phyloP scores from a whole-genome alignment of 495 filamentous ascomycete genomes.

The Daldinia grandis region DNA sequence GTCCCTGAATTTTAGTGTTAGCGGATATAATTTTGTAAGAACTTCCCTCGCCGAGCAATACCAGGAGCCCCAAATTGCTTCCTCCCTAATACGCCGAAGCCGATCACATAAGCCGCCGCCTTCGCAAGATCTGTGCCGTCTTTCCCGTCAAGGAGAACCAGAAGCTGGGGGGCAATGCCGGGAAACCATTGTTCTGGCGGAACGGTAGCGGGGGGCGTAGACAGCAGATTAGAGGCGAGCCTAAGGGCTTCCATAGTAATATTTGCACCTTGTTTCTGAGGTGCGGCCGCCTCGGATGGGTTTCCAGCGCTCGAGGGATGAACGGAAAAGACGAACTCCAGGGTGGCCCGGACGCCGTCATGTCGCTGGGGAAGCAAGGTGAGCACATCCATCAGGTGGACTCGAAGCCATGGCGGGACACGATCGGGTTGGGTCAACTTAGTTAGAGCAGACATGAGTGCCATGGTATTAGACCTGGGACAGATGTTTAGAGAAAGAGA shows the following conservation, averaged over 20 bases:
- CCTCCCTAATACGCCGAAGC: conserved; percentile 74
- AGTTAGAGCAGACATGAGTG: conserved; percentile 57
- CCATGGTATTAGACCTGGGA: conserved; percentile 53
- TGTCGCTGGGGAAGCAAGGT: conserved; percentile 70
- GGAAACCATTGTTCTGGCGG: conserved; percentile 67
- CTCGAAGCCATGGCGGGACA: conserved; percentile 58
- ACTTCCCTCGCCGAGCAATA: conserved; percentile 37
- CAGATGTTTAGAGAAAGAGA: conserved; percentile 41
- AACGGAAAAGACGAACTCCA: conserved; percentile 74
- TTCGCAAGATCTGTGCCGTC: conserved; percentile 70
- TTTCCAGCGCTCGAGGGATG: conserved; percentile 57
- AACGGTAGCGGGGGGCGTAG: conserved; percentile 67
- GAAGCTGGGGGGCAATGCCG: conserved; percentile 71
- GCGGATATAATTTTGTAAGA: background rate
- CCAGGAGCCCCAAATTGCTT: conserved; percentile 72
- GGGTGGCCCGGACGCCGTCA: conserved; percentile 70
- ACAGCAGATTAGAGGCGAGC: conserved; percentile 69
- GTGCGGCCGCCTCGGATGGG: conserved; percentile 48
- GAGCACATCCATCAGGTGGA: conserved; percentile 63
- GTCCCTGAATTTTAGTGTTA: conserved; percentile 52
- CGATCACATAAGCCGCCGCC: conserved; percentile 76
- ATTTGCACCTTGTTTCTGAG: conserved; percentile 64
- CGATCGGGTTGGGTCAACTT: conserved; percentile 55
- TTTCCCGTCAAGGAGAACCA: conserved; percentile 70
- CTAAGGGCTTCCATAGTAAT: conserved; percentile 78